Evolutionary conservation across 2,329 filamentous ascomycete species (phyloP).

Genomic region (Aspergillus thermomutatus): DNA sequence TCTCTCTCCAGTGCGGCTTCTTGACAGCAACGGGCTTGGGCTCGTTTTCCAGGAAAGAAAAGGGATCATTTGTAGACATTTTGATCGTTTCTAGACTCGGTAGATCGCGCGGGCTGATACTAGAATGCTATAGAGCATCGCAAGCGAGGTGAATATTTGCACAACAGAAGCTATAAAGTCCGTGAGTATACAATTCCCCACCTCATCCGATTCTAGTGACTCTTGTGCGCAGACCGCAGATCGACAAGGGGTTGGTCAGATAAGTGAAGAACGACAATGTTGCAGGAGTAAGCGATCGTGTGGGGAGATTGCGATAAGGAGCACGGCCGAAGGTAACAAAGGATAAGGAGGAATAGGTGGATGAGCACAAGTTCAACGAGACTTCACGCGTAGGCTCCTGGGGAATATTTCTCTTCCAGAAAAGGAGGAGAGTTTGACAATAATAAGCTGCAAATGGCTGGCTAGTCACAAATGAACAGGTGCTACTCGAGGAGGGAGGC

Average conservation of each 20-base stretch:
- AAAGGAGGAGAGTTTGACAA: constrained; percentile 2
- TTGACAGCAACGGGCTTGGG: constrained; percentile 28
- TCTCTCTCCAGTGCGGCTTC: constrained; percentile 47
- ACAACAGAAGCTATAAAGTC: constrained; percentile 14
- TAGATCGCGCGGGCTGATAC: neutral
- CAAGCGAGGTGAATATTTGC: constrained; percentile 10
- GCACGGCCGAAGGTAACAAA: neutral
- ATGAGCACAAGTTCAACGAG: neutral
- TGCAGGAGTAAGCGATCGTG: neutral
- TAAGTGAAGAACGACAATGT: neutral
- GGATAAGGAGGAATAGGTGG: neutral
- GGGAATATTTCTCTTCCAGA: neutral
- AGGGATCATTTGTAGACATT: constrained; percentile 38
- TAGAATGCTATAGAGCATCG: constrained; percentile 30
- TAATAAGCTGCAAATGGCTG: constrained; percentile 7
- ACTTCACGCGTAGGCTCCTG: neutral
- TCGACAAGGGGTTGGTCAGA: constrained; percentile 16
- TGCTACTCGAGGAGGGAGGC: constrained; percentile 5
- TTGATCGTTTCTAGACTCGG: constrained; percentile 12
- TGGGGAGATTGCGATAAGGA: neutral
- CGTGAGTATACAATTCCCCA: constrained; percentile 12
- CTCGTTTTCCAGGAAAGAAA: constrained; percentile 32
- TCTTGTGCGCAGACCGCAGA: constrained; percentile 10
- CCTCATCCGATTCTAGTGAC: constrained; percentile 2
- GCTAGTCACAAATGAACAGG: constrained; percentile 7